Evolutionary conservation across 495 filamentous ascomycete genomes (phyloP), one percentile per base, ranked within the genome.

Genomic region (Hamigera avellanea): DNA sequence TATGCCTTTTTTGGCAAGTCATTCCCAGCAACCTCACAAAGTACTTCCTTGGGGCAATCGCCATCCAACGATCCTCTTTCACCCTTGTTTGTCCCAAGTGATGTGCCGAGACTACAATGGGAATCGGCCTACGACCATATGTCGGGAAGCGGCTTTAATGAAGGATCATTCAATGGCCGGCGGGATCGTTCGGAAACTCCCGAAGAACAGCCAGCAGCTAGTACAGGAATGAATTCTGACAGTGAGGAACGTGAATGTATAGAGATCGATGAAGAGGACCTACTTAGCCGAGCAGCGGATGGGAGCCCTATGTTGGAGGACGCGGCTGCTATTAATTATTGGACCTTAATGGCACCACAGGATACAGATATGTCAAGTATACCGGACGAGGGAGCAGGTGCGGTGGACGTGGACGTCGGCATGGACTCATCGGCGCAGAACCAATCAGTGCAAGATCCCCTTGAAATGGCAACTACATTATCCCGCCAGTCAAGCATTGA

Each of bases 1-100:
- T 33, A 16, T 15, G 32, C 32, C 32, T 33, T 33, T 19, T 33
- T 33, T n/a, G 32, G 32, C 8, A 33, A 33, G 32, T 15, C 32
- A 6, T 32, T 13, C 29, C 29, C 8, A 33, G 6, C 10, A 33
- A 6, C 6, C 18, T 6, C 6, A n/a, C 32, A 10, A 16, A 8
- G 6, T 14, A 32, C 29, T 32, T 15, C 15, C 13, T 6, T 15
- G 18, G 32, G 13, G n/a, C 6, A 6, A 6, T 33, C 10, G 18
- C n/a, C 32, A 15, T 10, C 32, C 32, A 19, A 15, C 10, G 32
- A 33, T 9, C 32, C 32, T 17, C 18, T 6, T 15, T 33, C 32
- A 15, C 32, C 32, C 10, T 19, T 33, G 32, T 33, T 33, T 19
- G 32, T 33, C 14, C 29, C 29, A 14, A 6, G 29, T 32, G 14